Conservation (phyloP, 768 basidiomycete genomes). For the Leccinellum albellum region DNA sequence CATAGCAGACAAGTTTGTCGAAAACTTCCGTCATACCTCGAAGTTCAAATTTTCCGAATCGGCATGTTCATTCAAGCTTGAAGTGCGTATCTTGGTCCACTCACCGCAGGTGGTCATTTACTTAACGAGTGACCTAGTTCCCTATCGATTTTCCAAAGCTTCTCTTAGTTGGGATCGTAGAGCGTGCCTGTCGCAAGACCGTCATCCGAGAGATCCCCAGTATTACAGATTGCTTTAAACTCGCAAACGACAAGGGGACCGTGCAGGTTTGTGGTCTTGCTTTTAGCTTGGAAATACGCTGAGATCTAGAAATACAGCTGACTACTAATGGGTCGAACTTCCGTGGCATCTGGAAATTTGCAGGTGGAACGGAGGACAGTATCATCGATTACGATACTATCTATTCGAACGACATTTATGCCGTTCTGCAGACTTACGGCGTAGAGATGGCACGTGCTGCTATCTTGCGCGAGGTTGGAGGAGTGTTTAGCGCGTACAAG, state of each 20-base stretch:
- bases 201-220: slow-evolving; percentile 87
- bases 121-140: slow-evolving; percentile 56
- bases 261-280: slow-evolving; percentile 37
- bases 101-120: not conserved
- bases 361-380: slow-evolving; percentile 46
- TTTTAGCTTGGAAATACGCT: not conserved
- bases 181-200: slow-evolving; percentile 78
- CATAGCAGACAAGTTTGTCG: slow-evolving; percentile 51
- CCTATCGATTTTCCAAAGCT: slow-evolving; percentile 86
- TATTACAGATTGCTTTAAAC: slow-evolving; percentile 82
- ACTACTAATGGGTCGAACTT: slow-evolving; percentile 94
- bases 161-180: slow-evolving; percentile 89
- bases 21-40: slow-evolving; percentile 60
- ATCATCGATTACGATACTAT: slow-evolving; percentile 76
- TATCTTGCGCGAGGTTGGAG: slow-evolving; percentile 87
- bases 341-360: slow-evolving; percentile 80
- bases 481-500: slow-evolving; percentile 91
- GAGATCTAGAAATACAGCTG: slow-evolving; percentile 42
- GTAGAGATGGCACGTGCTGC: slow-evolving; percentile 94
- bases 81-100: slow-evolving; percentile 50
- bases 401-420: slow-evolving; percentile 94
- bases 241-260: slow-evolving; percentile 48
- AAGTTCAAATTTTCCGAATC: slow-evolving; percentile 67
- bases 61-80: slow-evolving; percentile 74
- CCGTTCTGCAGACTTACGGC: slow-evolving; percentile 87